Percentiles rank a stretch among this genome's conserved stretches.
phyloP scores from a whole-genome alignment of 331 rosid species.

The Malus hybrid region DNA sequence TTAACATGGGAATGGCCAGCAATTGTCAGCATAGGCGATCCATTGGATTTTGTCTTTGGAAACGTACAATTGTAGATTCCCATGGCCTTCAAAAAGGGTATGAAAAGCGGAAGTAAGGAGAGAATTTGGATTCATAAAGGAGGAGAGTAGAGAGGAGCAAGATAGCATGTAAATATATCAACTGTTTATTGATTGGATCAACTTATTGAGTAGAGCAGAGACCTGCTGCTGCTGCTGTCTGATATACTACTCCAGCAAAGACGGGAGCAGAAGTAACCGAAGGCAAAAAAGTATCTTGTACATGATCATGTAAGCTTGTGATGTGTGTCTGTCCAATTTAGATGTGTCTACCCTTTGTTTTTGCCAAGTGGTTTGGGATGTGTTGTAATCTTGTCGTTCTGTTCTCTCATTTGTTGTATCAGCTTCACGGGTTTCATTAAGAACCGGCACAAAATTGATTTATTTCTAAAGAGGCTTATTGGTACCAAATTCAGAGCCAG shows the following conservation, averaged over 20 bases:
- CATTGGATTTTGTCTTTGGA: constrained; percentile 16
- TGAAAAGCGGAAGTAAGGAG: constrained; percentile 13
- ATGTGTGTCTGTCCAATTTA: constrained; percentile 27
- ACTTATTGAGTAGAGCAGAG: constrained; percentile 28
- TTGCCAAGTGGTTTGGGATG: constrained; percentile 29
- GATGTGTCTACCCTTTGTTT: constrained; percentile 22
- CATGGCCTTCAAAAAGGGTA: constrained; percentile 16
- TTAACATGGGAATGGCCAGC: constrained; percentile 5
- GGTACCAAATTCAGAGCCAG: background rate
- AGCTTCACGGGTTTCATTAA: constrained; percentile 32
- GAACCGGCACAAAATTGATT: background rate
- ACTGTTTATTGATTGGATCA: constrained; percentile 29
- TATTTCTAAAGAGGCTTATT: background rate
- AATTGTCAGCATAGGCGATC: constrained; percentile 14
- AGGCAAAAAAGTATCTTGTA: constrained; percentile 39
- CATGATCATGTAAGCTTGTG: constrained; percentile 38
- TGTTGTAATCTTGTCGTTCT: constrained; percentile 28
- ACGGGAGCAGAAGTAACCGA: constrained; percentile 25
- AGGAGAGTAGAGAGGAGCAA: constrained; percentile 40
- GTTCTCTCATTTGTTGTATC: constrained; percentile 27
- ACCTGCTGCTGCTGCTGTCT: constrained; percentile 25
- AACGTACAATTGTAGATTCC: constrained; percentile 19
- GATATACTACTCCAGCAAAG: constrained; percentile 21
- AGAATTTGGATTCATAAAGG: constrained; percentile 18
- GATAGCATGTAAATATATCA: constrained; percentile 61